Conservation (phyloP, 2,329 filamentous ascomycete species). For the Botryotinia calthae region DNA sequence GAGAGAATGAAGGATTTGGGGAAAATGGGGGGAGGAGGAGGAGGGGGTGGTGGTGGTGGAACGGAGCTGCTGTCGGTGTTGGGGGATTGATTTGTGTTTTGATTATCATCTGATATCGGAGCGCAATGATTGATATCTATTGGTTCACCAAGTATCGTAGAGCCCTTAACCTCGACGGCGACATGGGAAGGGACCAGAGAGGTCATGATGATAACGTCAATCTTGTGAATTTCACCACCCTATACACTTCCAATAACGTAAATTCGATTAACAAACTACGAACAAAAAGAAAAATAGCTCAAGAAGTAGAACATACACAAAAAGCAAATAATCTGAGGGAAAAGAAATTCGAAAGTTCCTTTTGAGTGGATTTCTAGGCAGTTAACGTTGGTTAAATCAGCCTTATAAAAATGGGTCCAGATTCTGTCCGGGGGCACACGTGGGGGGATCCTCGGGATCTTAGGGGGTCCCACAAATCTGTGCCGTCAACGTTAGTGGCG, state of each 20-base stretch:
- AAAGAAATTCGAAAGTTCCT: background rate
- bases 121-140: background rate
- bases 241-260: background rate
- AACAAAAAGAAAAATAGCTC: background rate
- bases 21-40: background rate
- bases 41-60: background rate
- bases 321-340: background rate
- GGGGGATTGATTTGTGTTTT: background rate
- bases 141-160: background rate
- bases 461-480: background rate
- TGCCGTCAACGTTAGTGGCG: background rate
- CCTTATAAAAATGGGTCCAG: background rate
- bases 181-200: background rate
- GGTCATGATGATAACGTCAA: background rate
- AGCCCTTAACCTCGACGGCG: background rate
- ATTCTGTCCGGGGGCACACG: background rate
- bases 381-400: background rate
- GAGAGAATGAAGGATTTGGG: background rate
- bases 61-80: background rate
- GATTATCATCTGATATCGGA: background rate
- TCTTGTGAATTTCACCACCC: background rate
- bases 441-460: background rate
- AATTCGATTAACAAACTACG: background rate
- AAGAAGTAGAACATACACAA: background rate
- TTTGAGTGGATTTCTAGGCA: background rate